Evolutionary conservation across 345 rosid species (phyloP), one percentile per base, ranked within the genome.

Genomic region (Eucalyptus lansdowneana): DNA sequence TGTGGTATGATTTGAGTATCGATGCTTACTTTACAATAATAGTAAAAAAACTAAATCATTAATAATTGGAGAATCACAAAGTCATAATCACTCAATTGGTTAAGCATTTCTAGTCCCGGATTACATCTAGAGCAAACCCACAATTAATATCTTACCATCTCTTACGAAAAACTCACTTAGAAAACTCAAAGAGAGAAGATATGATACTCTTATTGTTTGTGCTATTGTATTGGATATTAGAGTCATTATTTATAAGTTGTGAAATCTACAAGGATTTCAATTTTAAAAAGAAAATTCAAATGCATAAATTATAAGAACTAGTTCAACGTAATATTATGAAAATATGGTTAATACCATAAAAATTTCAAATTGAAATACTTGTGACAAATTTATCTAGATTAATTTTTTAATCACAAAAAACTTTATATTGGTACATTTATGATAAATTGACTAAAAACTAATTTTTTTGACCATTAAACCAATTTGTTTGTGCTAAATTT

Each of bases 1-100:
- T 0, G 3, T 37, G 14, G 2, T 5, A 7, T 1, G 0, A 15
- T n/a, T 65, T 0, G 6, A 65, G 19, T 14, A 3, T 14, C 1
- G 3, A 7, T n/a, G 4, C 10, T 2, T 65, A 65, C 9, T 65
- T 4, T 16, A 65, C 9, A 1, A 65, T 0, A 15, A 65, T 0
- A 65, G 11, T 65, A 1, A 27, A 7, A 15, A 65, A 5, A 10
- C 19, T 19, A 17, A 72, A 37, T 10, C 11, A 72, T 37, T 37
- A 34, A 34, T 34, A 34, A 10, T 72, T 3, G 8, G 7, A 72
- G 24, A 72, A 72, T 72, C 45, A 37, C 0, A 9, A 1, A 72
- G 45, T 34, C 21, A 72, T 3, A 17, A 3, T 72, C 2, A 0
- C 24, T 72, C 1, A 0, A 56, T 56, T 0, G 29, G 6, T 56